Evolutionary conservation across 2,329 filamentous ascomycete species (phyloP).

Genomic region (Xenoacremonium recifei): DNA sequence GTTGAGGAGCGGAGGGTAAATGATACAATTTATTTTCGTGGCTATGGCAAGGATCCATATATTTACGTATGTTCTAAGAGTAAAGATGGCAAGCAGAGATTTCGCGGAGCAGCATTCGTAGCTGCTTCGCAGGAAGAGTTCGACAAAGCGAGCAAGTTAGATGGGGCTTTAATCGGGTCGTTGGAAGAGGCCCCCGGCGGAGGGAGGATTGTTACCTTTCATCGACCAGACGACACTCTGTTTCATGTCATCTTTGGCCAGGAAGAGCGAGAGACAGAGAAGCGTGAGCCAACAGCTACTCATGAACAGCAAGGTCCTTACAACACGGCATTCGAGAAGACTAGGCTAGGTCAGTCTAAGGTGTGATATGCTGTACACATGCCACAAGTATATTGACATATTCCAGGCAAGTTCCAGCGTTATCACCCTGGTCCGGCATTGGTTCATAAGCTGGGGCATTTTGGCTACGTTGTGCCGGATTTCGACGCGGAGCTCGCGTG

Average conservation of each 20-base stretch:
- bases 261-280: not conserved
- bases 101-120: not conserved
- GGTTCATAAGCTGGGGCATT: slow-evolving; percentile 5
- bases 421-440: not conserved
- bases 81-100: not conserved
- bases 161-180: not conserved
- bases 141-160: not conserved
- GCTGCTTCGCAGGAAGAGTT: not conserved
- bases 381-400: not conserved
- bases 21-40: not conserved
- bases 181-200: not conserved
- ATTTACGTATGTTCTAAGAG: not conserved
- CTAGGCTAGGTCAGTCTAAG: not conserved
- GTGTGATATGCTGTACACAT: not conserved
- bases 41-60: not conserved
- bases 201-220: not conserved
- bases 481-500: slow-evolving; percentile 4
- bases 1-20: not conserved
- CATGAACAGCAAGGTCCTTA: not conserved
- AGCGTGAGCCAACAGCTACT: not conserved
- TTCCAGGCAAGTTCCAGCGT: not conserved
- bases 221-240: not conserved
- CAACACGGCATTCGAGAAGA: not conserved
- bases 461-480: slow-evolving; percentile 2
- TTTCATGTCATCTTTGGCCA: not conserved